Evolutionary conservation across 1,284 basidiomycete genomes (phyloP).

Genomic region (Pascua sp.): DNA sequence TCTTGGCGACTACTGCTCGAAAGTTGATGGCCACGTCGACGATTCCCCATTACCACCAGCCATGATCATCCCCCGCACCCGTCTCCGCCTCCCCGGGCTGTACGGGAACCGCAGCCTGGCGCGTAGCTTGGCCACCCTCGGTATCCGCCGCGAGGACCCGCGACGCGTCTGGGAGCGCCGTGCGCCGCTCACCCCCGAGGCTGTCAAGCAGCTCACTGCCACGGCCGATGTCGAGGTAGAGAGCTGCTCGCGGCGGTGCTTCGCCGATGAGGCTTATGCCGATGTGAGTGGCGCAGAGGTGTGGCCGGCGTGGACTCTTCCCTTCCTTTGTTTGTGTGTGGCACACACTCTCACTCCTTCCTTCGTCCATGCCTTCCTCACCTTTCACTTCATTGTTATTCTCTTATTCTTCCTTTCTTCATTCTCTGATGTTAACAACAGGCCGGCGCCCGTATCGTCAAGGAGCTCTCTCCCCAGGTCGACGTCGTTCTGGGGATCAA

Average conservation of each 20-base stretch:
- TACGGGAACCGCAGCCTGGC: background rate
- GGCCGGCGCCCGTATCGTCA: slow-evolving; percentile 69
- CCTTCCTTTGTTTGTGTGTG: too few species aligned
- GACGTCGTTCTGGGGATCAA: slow-evolving; percentile 83
- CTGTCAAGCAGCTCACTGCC: slow-evolving; percentile 57
- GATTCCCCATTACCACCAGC: background rate
- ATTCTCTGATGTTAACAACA: slow-evolving; percentile 37
- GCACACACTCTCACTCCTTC: too few species aligned
- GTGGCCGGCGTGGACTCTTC: too few species aligned
- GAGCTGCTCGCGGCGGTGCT: slow-evolving; percentile 68
- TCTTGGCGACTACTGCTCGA: too few species aligned
- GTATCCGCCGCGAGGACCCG: slow-evolving; percentile 74
- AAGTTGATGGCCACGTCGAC: too few species aligned
- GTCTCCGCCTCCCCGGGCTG: background rate
- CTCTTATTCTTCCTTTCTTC: background rate
- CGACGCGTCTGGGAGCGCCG: slow-evolving; percentile 80
- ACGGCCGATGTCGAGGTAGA: slow-evolving; percentile 41
- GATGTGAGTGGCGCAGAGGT: slow-evolving; percentile 55
- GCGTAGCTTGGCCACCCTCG: slow-evolving; percentile 51
- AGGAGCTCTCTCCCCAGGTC: slow-evolving; percentile 58
- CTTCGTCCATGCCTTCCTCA: too few species aligned
- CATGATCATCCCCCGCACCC: background rate
- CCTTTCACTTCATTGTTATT: too few species aligned
- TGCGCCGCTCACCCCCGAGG: slow-evolving; percentile 71
- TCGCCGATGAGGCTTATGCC: slow-evolving; percentile 61